Base-by-base conservation (phyloP, 2,329 filamentous ascomycete species). In the Paraphoma sp. region DNA sequence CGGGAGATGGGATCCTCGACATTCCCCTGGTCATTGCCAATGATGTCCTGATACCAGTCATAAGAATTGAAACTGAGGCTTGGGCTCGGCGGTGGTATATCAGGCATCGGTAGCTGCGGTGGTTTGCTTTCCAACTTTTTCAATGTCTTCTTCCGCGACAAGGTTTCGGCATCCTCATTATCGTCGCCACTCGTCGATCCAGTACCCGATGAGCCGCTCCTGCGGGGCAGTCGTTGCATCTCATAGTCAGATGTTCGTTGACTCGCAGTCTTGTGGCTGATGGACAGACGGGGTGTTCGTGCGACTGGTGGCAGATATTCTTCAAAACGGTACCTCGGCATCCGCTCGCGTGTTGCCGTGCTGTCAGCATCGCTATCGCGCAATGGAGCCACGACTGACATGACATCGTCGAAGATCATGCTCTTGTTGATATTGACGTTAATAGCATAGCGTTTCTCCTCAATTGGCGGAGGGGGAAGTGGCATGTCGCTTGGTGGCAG, bases 381-480 rank as follows among this genome's bases (percentile, higher is more conserved):
- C 11, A 42, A 10, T 42, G 33, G 33, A 3, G 62, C 63, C 18
- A 59, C 59, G n/a, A 58, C 59, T 48, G 65, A 65, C 57, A 63
- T 61, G 17, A 63, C 54, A 23, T 70, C 65, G 29, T 70, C 67
- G 30, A 70, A 67, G 1, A 70, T 66, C 62, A 67, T 70, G 56
- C 67, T 70, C 51, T 70, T 70, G 47, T 68, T 67, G 48, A 70
- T 70, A 30, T 62, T 70, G 41, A 70, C 67, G 10, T 70, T 70
- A 29, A 70, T 54, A 3, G 67, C 64, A 46, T 68, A 69, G 12
- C 56, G 51, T 45, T 53, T 64, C 23, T 64, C 49, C 43, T 64
- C 58, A 6, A 51, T 47, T n/a, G 67, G 67, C 17, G 60, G 53
- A 12, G 54, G 49, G 3, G 65, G 62, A 23, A 69, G 59, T 10